Evolutionary conservation across 2,329 filamentous ascomycete species (phyloP).

Genomic region (Diaporthe citrichinensis): DNA sequence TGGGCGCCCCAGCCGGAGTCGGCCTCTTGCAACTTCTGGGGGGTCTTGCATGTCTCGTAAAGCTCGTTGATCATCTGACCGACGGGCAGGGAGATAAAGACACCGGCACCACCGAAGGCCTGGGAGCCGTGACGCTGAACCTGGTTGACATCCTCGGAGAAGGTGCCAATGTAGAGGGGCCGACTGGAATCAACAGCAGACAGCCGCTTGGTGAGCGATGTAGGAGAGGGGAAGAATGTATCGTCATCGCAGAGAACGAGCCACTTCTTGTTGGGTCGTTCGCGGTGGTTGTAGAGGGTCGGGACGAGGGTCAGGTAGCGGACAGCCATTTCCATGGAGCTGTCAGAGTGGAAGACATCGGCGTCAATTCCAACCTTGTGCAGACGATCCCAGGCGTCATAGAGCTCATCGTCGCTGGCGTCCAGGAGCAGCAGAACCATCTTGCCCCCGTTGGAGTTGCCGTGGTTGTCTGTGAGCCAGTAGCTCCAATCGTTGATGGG

Average conservation of each 20-base stretch:
- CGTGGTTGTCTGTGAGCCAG: conserved; percentile 71
- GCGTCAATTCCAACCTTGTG: conserved; percentile 67
- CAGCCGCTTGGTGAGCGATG: conserved; percentile 66
- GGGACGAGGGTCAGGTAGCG: conserved; percentile 70
- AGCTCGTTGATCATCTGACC: conserved; percentile 49
- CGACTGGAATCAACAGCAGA: conserved; percentile 65
- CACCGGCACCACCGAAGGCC: conserved; percentile 74
- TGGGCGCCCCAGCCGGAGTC: conserved; percentile 72
- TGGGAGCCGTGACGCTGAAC: conserved; percentile 73
- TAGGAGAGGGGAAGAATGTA: conserved; percentile 74
- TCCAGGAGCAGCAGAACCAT: conserved; percentile 68
- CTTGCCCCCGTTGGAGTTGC: conserved; percentile 70
- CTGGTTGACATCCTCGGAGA: conserved; percentile 74
- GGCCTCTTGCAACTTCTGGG: conserved; percentile 66
- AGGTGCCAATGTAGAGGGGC: conserved; percentile 71
- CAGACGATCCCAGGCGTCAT: conserved; percentile 63
- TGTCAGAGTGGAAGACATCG: conserved; percentile 69
- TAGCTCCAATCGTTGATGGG: conserved; percentile 72
- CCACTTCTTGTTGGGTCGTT: conserved; percentile 67
- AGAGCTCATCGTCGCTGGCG: conserved; percentile 65
- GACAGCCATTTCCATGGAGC: conserved; percentile 69
- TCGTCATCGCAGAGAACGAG: conserved; percentile 75
- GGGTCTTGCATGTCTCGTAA: conserved; percentile 55
- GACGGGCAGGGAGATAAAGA: conserved; percentile 70
- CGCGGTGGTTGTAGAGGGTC: conserved; percentile 66